Evolutionary conservation across 116 monocot genomes (phyloP).

Genomic region (Cymodocea nodosa): DNA sequence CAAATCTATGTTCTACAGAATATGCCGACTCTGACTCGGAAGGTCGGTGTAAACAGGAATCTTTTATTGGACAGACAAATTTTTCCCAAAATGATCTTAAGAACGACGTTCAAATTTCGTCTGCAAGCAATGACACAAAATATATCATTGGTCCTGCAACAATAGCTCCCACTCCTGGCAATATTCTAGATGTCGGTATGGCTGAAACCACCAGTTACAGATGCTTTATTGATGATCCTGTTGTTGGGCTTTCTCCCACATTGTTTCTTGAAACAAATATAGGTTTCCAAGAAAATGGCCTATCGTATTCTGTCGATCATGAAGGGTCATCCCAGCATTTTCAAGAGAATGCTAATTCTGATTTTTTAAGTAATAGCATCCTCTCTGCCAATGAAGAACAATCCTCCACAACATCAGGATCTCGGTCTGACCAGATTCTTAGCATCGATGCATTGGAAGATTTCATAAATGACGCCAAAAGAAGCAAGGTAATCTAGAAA

Average conservation of each 20-base stretch:
- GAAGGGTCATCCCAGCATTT: constrained; percentile 2
- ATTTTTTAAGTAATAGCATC: constrained; percentile 3
- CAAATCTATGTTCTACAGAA: too few relatives aligned
- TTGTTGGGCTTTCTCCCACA: not conserved
- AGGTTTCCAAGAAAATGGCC: not conserved
- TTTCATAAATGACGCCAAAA: constrained; percentile 29
- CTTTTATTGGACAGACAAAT: not conserved
- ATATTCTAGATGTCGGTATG: not conserved
- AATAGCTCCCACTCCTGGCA: not conserved
- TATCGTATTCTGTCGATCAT: not conserved
- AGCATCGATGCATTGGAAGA: constrained; percentile 38
- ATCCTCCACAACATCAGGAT: not conserved
- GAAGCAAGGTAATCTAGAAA: constrained; percentile 26
- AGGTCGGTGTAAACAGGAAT: not conserved
- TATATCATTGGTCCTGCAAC: not conserved
- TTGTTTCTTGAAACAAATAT: constrained; percentile 1
- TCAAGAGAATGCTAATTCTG: constrained; percentile 8
- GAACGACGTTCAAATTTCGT: not conserved
- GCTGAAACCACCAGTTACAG: not conserved
- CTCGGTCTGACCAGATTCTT: constrained; percentile 8
- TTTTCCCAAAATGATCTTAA: not conserved
- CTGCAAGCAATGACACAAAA: not conserved
- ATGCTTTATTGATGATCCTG: not conserved
- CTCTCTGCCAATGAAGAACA: constrained; percentile 5
- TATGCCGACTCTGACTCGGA: too few relatives aligned